Evolutionary conservation across 2,329 filamentous ascomycete genomes (phyloP).

Genomic region (Gnomoniopsis smithogilvyi): DNA sequence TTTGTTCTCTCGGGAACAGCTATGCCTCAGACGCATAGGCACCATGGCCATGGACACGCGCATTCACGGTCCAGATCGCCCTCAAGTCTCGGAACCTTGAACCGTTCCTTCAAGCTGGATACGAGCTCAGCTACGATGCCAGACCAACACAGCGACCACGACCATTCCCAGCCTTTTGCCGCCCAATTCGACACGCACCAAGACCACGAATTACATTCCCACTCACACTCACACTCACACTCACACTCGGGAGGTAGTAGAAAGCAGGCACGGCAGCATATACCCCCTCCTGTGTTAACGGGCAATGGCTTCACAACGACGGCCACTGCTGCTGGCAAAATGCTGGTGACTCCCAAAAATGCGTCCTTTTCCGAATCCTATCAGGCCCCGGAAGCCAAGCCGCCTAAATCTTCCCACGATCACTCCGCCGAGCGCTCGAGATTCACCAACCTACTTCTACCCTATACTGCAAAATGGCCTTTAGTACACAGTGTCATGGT

Average conservation of each 20-base stretch:
- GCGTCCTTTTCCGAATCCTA: constrained; percentile 28
- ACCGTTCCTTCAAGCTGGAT: constrained; percentile 30
- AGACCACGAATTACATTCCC: constrained; percentile 26
- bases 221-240: constrained; percentile 25
- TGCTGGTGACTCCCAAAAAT: constrained; percentile 31
- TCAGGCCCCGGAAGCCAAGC: constrained; percentile 23
- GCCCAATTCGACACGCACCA: constrained; percentile 26
- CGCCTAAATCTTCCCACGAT: constrained; percentile 25
- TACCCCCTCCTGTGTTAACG: constrained; percentile 28
- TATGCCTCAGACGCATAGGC: constrained; percentile 45
- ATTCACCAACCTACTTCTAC: constrained; percentile 72
- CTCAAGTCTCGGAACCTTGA: constrained; percentile 36
- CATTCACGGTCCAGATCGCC: constrained; percentile 38
- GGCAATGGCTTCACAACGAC: constrained; percentile 39
- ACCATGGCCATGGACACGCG: constrained; percentile 29
- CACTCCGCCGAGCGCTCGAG: constrained; percentile 54
- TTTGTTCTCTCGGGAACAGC: constrained; percentile 52
- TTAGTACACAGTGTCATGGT: constrained; percentile 81
- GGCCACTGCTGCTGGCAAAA: constrained; percentile 37
- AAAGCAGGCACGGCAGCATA: constrained; percentile 30
- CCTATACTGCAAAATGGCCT: constrained; percentile 66
- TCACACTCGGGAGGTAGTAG: constrained; percentile 31
- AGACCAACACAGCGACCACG: constrained; percentile 28
- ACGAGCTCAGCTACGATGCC: constrained; percentile 28
- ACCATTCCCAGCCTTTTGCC: constrained; percentile 27